Evolutionary conservation across 2,329 filamentous ascomycete species (phyloP).

Genomic region (Cladophialophora bantiana): DNA sequence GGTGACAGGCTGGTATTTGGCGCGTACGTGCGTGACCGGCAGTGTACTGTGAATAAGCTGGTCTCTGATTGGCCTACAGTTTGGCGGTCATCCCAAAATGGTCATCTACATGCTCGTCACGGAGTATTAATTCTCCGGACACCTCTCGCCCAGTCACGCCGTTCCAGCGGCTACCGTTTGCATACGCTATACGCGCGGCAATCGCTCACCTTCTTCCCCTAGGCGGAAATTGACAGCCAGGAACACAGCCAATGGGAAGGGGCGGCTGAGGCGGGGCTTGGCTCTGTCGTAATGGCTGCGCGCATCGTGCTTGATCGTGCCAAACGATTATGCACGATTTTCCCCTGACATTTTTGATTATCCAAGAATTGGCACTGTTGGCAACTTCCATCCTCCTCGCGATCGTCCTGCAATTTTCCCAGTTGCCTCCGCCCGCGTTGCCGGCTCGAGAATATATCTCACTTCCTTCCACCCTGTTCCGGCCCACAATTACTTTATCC

Average conservation of each 20-base stretch:
- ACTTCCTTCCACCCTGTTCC: conserved; percentile 13
- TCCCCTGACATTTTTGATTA: conserved; percentile 22
- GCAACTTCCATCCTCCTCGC: conserved; percentile 7
- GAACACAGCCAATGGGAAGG: conserved; percentile 33
- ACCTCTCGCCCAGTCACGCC: neutral
- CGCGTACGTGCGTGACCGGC: neutral
- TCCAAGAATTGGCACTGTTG: neutral
- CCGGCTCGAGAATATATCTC: conserved; percentile 20
- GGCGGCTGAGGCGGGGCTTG: conserved; percentile 24
- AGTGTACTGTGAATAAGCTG: neutral
- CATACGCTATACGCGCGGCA: conserved; percentile 37
- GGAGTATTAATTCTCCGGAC: neutral
- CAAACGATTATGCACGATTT: conserved; percentile 18
- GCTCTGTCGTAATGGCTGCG: conserved; percentile 24
- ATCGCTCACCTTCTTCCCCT: conserved; percentile 27
- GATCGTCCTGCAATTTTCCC: conserved; percentile 10
- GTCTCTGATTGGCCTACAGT: neutral
- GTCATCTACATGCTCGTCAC: neutral
- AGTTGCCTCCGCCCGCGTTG: conserved; percentile 12
- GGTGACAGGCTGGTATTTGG: neutral
- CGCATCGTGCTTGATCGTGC: neutral
- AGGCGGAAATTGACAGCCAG: conserved; percentile 35
- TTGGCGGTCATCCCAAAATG: neutral
- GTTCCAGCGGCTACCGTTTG: conserved; percentile 31
- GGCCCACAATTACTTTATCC: conserved; percentile 15